Conservation (phyloP, 2,329 filamentous ascomycete species). For the Colletotrichum lentis region DNA sequence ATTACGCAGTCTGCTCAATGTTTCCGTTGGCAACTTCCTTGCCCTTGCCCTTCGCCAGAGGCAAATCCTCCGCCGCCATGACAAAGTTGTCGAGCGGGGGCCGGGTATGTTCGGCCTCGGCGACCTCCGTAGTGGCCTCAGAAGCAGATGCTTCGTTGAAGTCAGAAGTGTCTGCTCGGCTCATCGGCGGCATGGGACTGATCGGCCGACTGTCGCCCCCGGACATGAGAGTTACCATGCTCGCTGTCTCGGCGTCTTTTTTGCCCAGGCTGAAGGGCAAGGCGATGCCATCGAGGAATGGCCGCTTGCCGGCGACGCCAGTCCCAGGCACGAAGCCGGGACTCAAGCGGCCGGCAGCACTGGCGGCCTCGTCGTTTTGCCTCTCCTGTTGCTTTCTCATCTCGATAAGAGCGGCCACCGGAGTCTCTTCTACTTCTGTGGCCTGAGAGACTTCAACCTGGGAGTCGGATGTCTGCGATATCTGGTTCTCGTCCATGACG, state of each 20-base stretch:
- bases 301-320: conserved; percentile 67
- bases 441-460: conserved; percentile 39
- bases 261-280: conserved; percentile 75
- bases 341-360: conserved; percentile 54
- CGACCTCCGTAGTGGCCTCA: conserved; percentile 5
- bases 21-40: conserved; percentile 16
- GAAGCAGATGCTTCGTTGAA: conserved; percentile 3
- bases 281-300: conserved; percentile 73
- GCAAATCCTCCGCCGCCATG: conserved; percentile 59
- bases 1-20: conserved; percentile 14
- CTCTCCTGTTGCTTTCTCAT: conserved; percentile 50
- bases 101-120: conserved; percentile 40
- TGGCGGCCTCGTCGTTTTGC: conserved; percentile 38
- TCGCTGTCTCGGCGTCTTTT: conserved; percentile 68
- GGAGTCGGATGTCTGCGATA: conserved; percentile 36
- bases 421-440: conserved; percentile 50
- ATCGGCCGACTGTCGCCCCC: conserved; percentile 48
- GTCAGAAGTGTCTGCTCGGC: not conserved
- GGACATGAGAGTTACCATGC: conserved; percentile 72
- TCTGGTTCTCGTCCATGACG: conserved; percentile 63
- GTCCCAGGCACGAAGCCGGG: conserved; percentile 55
- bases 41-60: conserved; percentile 40
- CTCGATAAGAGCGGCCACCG: conserved; percentile 55
- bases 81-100: conserved; percentile 63
- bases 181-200: conserved; percentile 42